Evolutionary conservation across 2,329 filamentous ascomycete species (phyloP), one percentile per base, ranked within the genome.

Genomic region (Diaporthe aspalathi): DNA sequence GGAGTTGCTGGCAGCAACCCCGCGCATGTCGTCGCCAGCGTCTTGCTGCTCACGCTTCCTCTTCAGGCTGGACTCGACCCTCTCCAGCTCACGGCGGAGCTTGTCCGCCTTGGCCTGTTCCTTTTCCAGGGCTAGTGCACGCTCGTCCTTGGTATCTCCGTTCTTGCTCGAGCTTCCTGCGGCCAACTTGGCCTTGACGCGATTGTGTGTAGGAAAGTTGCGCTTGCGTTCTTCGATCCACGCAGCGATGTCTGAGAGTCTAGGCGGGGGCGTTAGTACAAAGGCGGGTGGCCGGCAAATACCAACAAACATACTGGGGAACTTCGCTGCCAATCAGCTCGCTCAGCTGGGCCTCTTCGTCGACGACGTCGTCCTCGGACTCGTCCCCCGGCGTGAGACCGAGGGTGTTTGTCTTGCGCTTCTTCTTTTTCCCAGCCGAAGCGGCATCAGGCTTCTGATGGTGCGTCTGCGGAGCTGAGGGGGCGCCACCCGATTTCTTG

Each of bases 161-260:
- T 90, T 88, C 79, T 93, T 91, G 78, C 91, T 89, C 69, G 87
- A 84, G 70, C 88, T 86, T 70, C 72, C 76, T 53, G 82, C 83
- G 75, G 86, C 85, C 74, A 89, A 88, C 80, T 88, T 93, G 74
- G 89, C 89, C 73, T 89, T 87, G 73, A 90, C 84, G 69, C 93
- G 90, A 72, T 89, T 89, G 79, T 90, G 89, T 2, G 95, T 98
- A 2, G 95, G 95, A 79, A 89, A 98, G 66, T 92, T 91, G 74
- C 90, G 92, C 78, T 88, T 92, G 72, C 95, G 90, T 80, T 97
- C 94, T 63, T 90, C 90, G 74, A 97, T 89, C 90, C 94, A 98
- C 8, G 90, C 89, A 29, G 90, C 88, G 69, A 98, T 86, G 77
- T 98, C 94, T 71, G 89, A 88, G 20, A 88, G 84, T 70, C 87